Base-by-base conservation (phyloP, 2,329 filamentous ascomycete species). In the Calonectria hawksworthii region DNA sequence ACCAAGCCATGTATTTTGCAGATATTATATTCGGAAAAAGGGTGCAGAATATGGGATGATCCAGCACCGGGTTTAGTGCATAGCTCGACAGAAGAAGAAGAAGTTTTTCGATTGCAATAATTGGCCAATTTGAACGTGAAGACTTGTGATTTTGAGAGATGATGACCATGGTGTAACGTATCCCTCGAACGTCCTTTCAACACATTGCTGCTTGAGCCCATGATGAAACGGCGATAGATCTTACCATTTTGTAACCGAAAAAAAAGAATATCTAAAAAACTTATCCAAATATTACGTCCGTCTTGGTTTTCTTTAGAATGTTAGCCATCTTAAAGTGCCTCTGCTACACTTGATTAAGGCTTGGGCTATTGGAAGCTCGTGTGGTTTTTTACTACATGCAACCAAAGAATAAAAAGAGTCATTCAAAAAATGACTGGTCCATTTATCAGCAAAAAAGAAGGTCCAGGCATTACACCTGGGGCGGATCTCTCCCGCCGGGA, bases 11-110 rank as follows among this genome's bases (percentile, higher is more conserved):
- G 73, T 80, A 72, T 68, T 74, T 74, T 75, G 64, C 69, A 75
- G 72, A 78, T 80, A 72, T 38, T 70, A 77, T 70, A 77, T 16
- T 73, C 76, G 73, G 76, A 74, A 72, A 76, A 72, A 78, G 73
- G 70, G 68, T 79, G 72, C 68, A 77, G 75, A 74, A 66, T 70
- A 50, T 75, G 63, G 69, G 72, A 50, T 70, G 77, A 72, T 75
- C 71, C 70, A 65, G 64, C 70, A 59, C 56, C 28, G 61, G 36
- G 72, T 28, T 52, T 80, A 59, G 38, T 64, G 70, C 73, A 74
- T 61, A 68, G 30, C 41, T 47, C 28, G 32, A 41, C 26, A 71
- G 16, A 56, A 71, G 44, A 54, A 71, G 16, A 56, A 71, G 44
- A 54, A 71, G 51, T 16, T 28, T 36, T 50, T 59, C 54, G 68